These are phyloP conservation scores for Oryza coarctata DNA, from an alignment of 176 grass and related monocot genomes.

Conservation along the genomic window DNA sequence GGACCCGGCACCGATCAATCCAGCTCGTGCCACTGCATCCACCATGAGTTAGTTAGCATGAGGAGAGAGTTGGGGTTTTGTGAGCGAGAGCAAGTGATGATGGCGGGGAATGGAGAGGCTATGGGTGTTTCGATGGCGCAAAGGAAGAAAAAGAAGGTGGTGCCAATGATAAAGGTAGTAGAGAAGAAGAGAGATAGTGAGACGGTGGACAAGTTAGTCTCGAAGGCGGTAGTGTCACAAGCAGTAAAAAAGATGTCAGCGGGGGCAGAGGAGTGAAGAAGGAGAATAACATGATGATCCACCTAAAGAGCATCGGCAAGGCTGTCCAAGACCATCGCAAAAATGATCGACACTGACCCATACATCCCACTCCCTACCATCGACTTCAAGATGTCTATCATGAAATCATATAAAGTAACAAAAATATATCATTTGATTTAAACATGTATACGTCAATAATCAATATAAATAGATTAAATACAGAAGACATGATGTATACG, in stretches of 20 bases:
- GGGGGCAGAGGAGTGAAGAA: not conserved
- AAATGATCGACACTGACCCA: not conserved
- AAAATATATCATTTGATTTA: too few species aligned
- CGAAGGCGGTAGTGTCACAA: not conserved
- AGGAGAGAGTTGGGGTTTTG: not conserved
- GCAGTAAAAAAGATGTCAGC: not conserved
- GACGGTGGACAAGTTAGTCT: not conserved
- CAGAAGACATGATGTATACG: too few species aligned
- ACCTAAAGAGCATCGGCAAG: not conserved
- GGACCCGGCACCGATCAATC: not conserved
- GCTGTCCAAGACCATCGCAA: not conserved
- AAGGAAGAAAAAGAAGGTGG: too few species aligned
- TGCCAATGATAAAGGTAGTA: too few species aligned
- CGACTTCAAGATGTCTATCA: not conserved
- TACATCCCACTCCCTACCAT: not conserved
- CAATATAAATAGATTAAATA: too few species aligned
- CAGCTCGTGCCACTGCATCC: not conserved
- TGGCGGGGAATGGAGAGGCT: not conserved
- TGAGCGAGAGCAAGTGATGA: not conserved
- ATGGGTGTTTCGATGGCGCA: not conserved
- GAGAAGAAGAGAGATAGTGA: too few species aligned
- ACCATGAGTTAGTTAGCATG: not conserved
- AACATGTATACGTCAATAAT: too few species aligned
- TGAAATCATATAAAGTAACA: too few species aligned
- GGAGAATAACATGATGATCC: not conserved